Evolutionary conservation across 257 asterid genomes (phyloP), one percentile per base, ranked within the genome.

Genomic region (Voacanga thouarsii): DNA sequence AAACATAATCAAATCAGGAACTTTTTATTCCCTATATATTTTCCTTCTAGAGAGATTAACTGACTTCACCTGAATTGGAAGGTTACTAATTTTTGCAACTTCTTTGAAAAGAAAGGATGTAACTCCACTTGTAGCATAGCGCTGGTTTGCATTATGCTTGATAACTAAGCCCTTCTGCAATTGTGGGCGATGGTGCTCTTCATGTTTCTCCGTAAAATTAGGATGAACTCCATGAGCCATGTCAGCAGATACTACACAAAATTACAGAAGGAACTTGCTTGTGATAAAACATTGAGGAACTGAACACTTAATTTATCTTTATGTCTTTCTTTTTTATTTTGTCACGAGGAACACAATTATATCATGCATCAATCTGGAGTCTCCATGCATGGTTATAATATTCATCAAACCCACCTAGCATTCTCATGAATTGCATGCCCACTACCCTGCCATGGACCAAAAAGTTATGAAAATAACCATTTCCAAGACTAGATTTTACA

Each of bases 171-270:
- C 99, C 89, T 89, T 96, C 70, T 89, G 97, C 90, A 96, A 85
- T 87, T 93, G 71, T 2, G 98, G 99, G 19, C 94, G 93, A 76
- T 93, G 98, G 84, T 93, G 88, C 76, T 96, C 99, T 85, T 96
- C 98, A 81, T 96, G 97, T 86, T 92, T 92, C 80, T 96, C 97
- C 68, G 47, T 72, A 80, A 87, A 96, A 86, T 92, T 92, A 78
- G 99, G 98, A 86, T 93, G 98, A 81, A 93, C 99, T 82, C 97
- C 98, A 83, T 93, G 99, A 79, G 99, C 98, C 99, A 96, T 96
- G 92, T 96, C 99, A 77, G 99, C 98, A 78, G 99, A 96, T 80
- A 96, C 98, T 96, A 87, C 84, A 86, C 63, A 37, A 75, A 51
- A 66, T 41, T 41, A 67, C 49, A 66, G 28, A 30, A 7, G 30